A percentile compares a stretch with the other conserved stretches of the same genome.
Evolutionary conservation across 2,329 filamentous ascomycete genomes (phyloP).

Genomic region (Cadophora sp.): DNA sequence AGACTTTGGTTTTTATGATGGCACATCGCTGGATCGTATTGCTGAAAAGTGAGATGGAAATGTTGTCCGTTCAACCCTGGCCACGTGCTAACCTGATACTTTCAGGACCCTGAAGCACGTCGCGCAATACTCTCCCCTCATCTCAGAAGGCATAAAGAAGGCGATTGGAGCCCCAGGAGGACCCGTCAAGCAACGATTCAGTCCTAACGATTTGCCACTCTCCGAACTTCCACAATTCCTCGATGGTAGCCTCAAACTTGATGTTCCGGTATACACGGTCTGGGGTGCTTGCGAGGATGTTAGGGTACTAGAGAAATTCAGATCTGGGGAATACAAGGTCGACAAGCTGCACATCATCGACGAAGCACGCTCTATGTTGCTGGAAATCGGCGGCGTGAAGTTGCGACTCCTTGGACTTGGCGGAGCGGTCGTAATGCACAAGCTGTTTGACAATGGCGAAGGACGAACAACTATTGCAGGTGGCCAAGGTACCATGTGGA

Average conservation of each 20-base stretch:
- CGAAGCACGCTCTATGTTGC: conserved; percentile 92
- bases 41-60: conserved; percentile 82
- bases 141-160: conserved; percentile 79
- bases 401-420: conserved; percentile 91
- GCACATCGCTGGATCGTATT: conserved; percentile 93
- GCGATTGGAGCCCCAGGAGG: conserved; percentile 70
- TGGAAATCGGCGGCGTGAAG: conserved; percentile 96
- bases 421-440: conserved; percentile 99
- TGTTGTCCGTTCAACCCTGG: conserved; percentile 15
- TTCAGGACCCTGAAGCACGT: conserved; percentile 94
- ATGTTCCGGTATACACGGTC: conserved; percentile 97
- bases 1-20: conserved; percentile 99
- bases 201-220: conserved; percentile 81
- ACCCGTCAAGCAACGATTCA: conserved; percentile 86
- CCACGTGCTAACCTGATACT: conserved; percentile 39
- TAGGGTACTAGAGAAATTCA: conserved; percentile 94
- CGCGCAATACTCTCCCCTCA: conserved; percentile 95
- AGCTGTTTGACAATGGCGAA: conserved; percentile 98
- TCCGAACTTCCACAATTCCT: conserved; percentile 92
- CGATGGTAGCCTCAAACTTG: conserved; percentile 85
- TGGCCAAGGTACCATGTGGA: conserved; percentile 99
- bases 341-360: conserved; percentile 98
- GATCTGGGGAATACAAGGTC: conserved; percentile 97
- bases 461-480: conserved; percentile 97
- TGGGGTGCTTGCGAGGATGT: conserved; percentile 99